Conservation (phyloP, 1,139 yeast genomes). For the Torulaspora pretoriensis region DNA sequence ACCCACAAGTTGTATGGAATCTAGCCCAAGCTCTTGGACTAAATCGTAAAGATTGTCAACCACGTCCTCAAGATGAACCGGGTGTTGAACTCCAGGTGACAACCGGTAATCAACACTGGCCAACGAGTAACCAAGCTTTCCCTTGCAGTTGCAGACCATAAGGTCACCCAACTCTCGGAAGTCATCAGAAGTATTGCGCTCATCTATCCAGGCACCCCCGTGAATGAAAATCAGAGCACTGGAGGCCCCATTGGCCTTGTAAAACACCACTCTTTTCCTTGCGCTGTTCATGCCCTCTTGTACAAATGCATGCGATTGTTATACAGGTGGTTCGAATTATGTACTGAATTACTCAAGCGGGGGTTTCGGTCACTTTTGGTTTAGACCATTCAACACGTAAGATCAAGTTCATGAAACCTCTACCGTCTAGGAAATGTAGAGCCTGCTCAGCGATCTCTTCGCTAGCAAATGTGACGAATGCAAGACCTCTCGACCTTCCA, state of each 20-base stretch:
- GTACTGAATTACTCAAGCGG: neutral
- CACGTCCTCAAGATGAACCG: slow-evolving; percentile 59
- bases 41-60: slow-evolving; percentile 42
- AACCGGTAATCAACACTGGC: slow-evolving; percentile 58
- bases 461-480: slow-evolving; percentile 82
- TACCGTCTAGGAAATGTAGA: slow-evolving; percentile 74
- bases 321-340: slow-evolving; percentile 6
- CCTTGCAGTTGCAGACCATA: slow-evolving; percentile 13
- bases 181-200: slow-evolving; percentile 55
- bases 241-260: slow-evolving; percentile 5
- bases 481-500: slow-evolving; percentile 92
- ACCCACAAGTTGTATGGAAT: slow-evolving; percentile 48
- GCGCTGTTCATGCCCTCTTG: neutral
- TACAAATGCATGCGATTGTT: slow-evolving; percentile 11
- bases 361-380: slow-evolving; percentile 33
- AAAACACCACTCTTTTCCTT: slow-evolving; percentile 14
- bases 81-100: slow-evolving; percentile 61
- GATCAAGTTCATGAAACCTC: slow-evolving; percentile 89
- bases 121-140: slow-evolving; percentile 18
- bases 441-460: slow-evolving; percentile 74
- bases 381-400: slow-evolving; percentile 65
- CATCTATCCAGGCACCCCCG: slow-evolving; percentile 91
- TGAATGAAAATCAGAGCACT: slow-evolving; percentile 52
- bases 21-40: slow-evolving; percentile 29
- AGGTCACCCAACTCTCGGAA: slow-evolving; percentile 41